Evolutionary conservation across 2,329 filamentous ascomycete genomes (phyloP).

Genomic region (Periconia sp.): DNA sequence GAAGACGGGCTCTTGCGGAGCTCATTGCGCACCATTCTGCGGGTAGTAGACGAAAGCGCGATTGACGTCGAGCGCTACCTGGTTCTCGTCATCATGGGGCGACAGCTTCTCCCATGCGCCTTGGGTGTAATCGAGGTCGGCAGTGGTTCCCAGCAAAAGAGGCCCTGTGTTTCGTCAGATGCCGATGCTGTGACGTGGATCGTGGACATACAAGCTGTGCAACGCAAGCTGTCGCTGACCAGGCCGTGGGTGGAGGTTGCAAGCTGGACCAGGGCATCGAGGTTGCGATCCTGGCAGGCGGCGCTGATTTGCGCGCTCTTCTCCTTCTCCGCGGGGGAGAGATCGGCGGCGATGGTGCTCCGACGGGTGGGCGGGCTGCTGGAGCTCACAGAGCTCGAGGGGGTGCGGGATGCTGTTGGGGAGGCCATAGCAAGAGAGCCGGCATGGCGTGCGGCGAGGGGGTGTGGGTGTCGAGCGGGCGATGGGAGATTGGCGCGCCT

Average conservation of each 20-base stretch:
- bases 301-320: constrained; percentile 43
- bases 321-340: constrained; percentile 30
- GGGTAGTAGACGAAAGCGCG: constrained; percentile 98
- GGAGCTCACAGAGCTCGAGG: constrained; percentile 38
- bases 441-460: constrained; percentile 16
- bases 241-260: constrained; percentile 54
- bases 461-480: no score
- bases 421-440: constrained; percentile 31
- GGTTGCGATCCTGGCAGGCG: constrained; percentile 50
- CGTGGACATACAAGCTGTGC: constrained; percentile 72
- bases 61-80: constrained; percentile 91
- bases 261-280: constrained; percentile 48
- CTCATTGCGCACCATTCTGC: constrained; percentile 67
- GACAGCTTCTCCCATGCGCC: constrained; percentile 67
- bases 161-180: constrained; percentile 62
- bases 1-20: not conserved
- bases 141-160: constrained; percentile 55
- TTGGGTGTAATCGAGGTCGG: constrained; percentile 20
- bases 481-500: no score
- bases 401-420: constrained; percentile 29
- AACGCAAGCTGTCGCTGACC: constrained; percentile 64
- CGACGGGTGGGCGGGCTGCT: constrained; percentile 26
- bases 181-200: constrained; percentile 7
- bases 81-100: constrained; percentile 84
- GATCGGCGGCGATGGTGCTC: constrained; percentile 17